phyloP scores from a whole-genome alignment of 495 filamentous ascomycete species.

The Aspergillus ostianus region DNA sequence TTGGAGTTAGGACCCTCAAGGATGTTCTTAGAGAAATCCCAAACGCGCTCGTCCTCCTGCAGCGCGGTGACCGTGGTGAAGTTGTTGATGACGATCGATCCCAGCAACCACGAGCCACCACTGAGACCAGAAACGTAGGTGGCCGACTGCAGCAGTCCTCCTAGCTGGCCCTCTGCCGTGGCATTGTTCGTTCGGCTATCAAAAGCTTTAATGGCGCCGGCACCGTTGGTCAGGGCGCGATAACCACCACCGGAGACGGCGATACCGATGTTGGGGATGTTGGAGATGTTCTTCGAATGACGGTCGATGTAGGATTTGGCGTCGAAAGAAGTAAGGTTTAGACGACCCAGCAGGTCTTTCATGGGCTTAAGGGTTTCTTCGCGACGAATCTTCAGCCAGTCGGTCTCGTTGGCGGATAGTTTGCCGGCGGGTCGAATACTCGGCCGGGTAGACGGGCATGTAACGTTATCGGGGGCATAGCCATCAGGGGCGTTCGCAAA shows the following conservation, averaged over 20 bases:
- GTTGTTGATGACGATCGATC: slow-evolving; percentile 83
- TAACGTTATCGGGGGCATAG: slow-evolving; percentile 35
- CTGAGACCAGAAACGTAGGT: slow-evolving; percentile 85
- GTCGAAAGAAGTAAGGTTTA: slow-evolving; percentile 73
- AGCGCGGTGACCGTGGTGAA: slow-evolving; percentile 69
- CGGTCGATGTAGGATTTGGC: slow-evolving; percentile 64
- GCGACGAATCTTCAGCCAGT: slow-evolving; percentile 59
- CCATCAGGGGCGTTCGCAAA: slow-evolving; percentile 41
- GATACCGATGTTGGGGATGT: slow-evolving; percentile 59
- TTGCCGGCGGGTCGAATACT: slow-evolving; percentile 47
- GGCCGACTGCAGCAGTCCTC: slow-evolving; percentile 75
- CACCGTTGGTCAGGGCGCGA: slow-evolving; percentile 79
- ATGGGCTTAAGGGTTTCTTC: slow-evolving; percentile 62
- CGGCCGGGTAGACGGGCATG: slow-evolving; percentile 41
- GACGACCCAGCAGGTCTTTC: slow-evolving; percentile 62
- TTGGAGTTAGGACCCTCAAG: slow-evolving; percentile 56
- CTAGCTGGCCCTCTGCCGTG: slow-evolving; percentile 65
- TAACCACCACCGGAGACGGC: slow-evolving; percentile 68
- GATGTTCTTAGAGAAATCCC: slow-evolving; percentile 75
- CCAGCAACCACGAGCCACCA: slow-evolving; percentile 88
- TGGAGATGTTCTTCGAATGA: slow-evolving; percentile 51
- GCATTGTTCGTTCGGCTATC: slow-evolving; percentile 69
- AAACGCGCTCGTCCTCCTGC: slow-evolving; percentile 54
- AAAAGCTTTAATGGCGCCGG: slow-evolving; percentile 76
- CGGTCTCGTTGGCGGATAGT: slow-evolving; percentile 63